Evolutionary conservation across 352 stramenopile species (phyloP).

Genomic region (Phytophthora nicotianae): DNA sequence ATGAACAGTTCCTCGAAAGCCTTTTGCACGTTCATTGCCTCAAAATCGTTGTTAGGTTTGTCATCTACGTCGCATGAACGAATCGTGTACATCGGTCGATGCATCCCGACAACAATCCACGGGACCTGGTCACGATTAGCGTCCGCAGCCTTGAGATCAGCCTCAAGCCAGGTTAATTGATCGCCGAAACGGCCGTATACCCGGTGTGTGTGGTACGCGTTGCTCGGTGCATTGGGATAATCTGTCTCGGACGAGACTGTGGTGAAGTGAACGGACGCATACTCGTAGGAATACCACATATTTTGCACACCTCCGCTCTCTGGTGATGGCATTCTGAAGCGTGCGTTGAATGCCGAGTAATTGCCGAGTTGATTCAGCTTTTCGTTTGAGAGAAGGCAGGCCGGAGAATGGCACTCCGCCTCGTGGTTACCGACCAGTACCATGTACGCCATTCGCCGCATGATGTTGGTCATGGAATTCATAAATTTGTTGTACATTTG

Average conservation of each 20-base stretch:
- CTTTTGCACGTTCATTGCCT: conserved; percentile 39
- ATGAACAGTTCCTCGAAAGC: conserved; percentile 63
- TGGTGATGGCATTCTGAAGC: conserved; percentile 43
- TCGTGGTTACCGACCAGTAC: conserved; percentile 77
- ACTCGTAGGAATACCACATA: conserved; percentile 56
- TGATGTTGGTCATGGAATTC: conserved; percentile 49
- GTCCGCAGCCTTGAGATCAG: conserved; percentile 48
- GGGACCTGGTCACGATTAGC: conserved; percentile 46
- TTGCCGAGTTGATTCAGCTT: conserved; percentile 42
- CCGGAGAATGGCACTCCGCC: conserved; percentile 51
- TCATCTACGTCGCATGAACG: conserved; percentile 30
- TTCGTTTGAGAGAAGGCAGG: conserved; percentile 29
- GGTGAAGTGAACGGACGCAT: conserved; percentile 66
- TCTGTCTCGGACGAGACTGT: conserved; percentile 74
- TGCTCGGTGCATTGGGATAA: conserved; percentile 37
- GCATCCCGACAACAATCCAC: conserved; percentile 62
- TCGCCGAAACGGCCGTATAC: conserved; percentile 40
- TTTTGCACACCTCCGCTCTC: conserved; percentile 42
- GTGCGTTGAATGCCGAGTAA: conserved; percentile 62
- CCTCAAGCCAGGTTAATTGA: conserved; percentile 58
- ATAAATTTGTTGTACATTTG: conserved; percentile 72
- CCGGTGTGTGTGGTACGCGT: conserved; percentile 34
- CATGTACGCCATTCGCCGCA: conserved; percentile 66
- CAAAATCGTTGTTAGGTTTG: conserved; percentile 14
- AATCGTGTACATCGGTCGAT: conserved; percentile 55